phyloP scores from a whole-genome alignment of 2,329 filamentous ascomycete genomes.

The Triangularia verruculosa region DNA sequence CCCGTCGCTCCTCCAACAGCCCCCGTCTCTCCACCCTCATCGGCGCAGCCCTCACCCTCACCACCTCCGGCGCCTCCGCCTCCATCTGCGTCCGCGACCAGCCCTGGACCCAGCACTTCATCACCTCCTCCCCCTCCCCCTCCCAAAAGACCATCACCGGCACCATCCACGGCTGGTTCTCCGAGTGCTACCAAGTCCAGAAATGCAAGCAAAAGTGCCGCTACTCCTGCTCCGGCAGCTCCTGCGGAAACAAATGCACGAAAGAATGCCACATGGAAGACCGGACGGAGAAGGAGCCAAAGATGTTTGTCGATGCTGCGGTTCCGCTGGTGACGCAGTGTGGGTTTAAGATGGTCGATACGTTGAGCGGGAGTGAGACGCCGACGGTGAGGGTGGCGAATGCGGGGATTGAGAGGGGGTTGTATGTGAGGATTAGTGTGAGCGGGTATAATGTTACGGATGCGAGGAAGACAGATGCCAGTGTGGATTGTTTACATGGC shows the following conservation, averaged over 20 bases:
- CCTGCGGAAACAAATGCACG: slow-evolving; percentile 14
- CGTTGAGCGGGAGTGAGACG: not conserved
- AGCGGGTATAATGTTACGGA: slow-evolving; percentile 23
- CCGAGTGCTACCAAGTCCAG: slow-evolving; percentile 17
- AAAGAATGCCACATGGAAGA: slow-evolving; percentile 10
- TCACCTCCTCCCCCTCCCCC: not conserved
- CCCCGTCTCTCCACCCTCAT: slow-evolving; percentile 1
- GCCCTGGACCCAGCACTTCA: slow-evolving; percentile 19
- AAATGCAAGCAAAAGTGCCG: slow-evolving; percentile 11
- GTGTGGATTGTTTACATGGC: slow-evolving; percentile 19
- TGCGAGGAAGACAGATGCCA: slow-evolving; percentile 17
- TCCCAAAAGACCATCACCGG: slow-evolving; percentile 12
- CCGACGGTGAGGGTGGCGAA: slow-evolving; percentile 17
- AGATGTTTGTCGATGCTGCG: slow-evolving; percentile 16
- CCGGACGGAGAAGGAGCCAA: slow-evolving; percentile 1
- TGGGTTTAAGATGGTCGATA: slow-evolving; percentile 18
- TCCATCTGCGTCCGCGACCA: slow-evolving; percentile 15
- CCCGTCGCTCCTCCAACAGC: not conserved
- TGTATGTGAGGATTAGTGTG: slow-evolving; percentile 23
- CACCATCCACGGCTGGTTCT: slow-evolving; percentile 23
- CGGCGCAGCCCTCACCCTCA: not conserved
- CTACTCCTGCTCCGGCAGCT: slow-evolving; percentile 10
- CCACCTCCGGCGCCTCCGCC: slow-evolving; percentile 11
- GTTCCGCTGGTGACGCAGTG: slow-evolving; percentile 13
- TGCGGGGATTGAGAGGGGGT: slow-evolving; percentile 18